Base-by-base conservation (phyloP, 208 protist genomes). In the Leishmania amazonensis region DNA sequence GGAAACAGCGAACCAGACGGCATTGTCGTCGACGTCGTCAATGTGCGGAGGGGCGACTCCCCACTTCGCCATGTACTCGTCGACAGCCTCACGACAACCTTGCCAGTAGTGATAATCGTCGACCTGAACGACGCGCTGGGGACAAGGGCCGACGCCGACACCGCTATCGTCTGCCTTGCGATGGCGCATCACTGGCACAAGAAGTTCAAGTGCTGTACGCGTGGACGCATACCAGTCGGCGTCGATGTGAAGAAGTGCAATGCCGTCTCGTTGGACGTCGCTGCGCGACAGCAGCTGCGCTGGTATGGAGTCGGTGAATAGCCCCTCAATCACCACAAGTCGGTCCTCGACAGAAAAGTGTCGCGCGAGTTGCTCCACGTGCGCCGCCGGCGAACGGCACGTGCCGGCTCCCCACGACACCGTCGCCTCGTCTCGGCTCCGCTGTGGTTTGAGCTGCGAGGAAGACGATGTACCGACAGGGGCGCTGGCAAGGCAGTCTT, bases 91-190 rank as follows among this genome's bases (percentile, higher is more conserved):
- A 24, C 80, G 82, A 67, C 90, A 93, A 4, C 94, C 92, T 11
- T 76, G 42, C 94, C 92, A 97, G 83, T 96, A 96, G 83, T 95
- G 74, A 76, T 97, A 97, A 81, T 96, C 94, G 76, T 97, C 92
- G 58, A 95, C 85, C 78, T 97, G 94, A 67, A 96, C 91, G 47
- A 94, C 51, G 49, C 85, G 86, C 2, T 65, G 77, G 2, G 75
- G 64, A 9, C 3, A 28, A 21, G 65, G 35, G 2, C 42, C 7
- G 21, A 5, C 40, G 3, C n/a, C 40, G 28, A 28, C 6, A 40
- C 31, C 60, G 2, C 11, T 35, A 7, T 53, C 54, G 38, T 19
- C 79, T 5, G 45, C 57, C 1, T 74, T 40, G 17, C 38, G 35
- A n/a, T 72, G 72, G 24, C 68, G 47, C 81, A 94, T 85, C 15